Evolutionary conservation across 345 rosid genomes (phyloP), one percentile per base, ranked within the genome.

Genomic region (Boechera retrofracta): DNA sequence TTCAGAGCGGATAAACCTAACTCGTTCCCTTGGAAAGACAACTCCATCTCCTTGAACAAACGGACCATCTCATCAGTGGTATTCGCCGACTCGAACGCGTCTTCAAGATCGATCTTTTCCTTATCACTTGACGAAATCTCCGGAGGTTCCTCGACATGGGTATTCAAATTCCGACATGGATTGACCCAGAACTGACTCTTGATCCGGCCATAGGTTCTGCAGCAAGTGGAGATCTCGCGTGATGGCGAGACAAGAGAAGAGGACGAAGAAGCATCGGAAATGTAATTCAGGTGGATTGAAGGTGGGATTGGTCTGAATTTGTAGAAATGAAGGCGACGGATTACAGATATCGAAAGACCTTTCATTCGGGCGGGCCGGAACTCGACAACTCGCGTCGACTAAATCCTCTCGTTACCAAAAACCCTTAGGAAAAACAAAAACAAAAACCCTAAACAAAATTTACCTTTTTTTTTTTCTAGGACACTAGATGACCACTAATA

Each of bases 1-100:
- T 92, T 92, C 77, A 95, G 53, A 7, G 89, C 85, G 16, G 97
- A 90, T 82, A 91, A 74, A 11, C 92, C 98, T 33, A 95, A 87
- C 72, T 87, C 98, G 67, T 80, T 81, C 64, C 86, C 97, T 18
- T 88, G 82, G 77, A 89, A 91, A 45, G 78, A 79, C 15, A 86
- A 65, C 83, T 92, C 99, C 98, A 92, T 95, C 53, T 78, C 75
- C 76, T 86, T 80, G 77, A 92, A 92, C 53, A 88, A 82, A 52
- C 75, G 76, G 31, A 92, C 82, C 97, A 91, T 91, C 67, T 90
- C 91, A 58, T 87, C 91, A n/a, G 87, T 49, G 11, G 92, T 91
- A 48, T 65, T 77, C 2, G 97, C 96, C 7, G 97, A 87, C 86
- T 92, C 98, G 74, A 95, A 92, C 54, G 88, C 88, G 63, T 89